These are phyloP conservation scores for Tephrocybe sp. DNA, from an alignment of 768 basidiomycete genomes.

Conservation along the genomic window DNA sequence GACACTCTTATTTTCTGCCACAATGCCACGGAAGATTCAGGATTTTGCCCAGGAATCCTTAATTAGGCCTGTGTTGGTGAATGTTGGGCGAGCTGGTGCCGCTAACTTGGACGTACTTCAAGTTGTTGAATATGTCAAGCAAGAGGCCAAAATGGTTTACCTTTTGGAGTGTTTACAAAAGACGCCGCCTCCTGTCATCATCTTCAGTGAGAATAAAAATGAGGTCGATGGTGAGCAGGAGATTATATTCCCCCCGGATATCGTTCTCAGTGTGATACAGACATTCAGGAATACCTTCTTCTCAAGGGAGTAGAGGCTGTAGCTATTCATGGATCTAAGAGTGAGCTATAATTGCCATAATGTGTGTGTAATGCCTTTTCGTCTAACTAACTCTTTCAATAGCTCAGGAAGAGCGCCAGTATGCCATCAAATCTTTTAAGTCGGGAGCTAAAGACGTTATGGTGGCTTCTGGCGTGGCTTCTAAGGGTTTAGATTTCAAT, in stretches of 20 bases:
- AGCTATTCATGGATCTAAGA: conserved; percentile 97
- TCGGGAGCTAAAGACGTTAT: conserved; percentile 97
- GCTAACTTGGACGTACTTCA: conserved; percentile 96
- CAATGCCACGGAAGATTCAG: conserved; percentile 98
- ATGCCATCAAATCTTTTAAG: conserved; percentile 98
- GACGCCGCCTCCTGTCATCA: conserved; percentile 95
- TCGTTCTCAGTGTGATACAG: conserved; percentile 38
- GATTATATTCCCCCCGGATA: background rate
- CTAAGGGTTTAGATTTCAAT: conserved; percentile 97
- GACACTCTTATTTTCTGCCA: conserved; percentile 96
- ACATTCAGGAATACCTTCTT: conserved; percentile 97
- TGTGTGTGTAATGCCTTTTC: too few relatives aligned
- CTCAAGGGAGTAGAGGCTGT: conserved; percentile 98
- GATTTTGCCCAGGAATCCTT: conserved; percentile 97
- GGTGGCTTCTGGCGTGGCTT: conserved; percentile 98
- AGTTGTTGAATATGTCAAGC: conserved; percentile 98
- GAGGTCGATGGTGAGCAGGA: conserved; percentile 88
- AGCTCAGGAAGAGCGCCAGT: conserved; percentile 99
- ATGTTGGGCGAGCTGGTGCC: conserved; percentile 97
- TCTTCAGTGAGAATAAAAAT: conserved; percentile 99
- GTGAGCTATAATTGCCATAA: too few relatives aligned
- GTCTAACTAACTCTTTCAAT: too few relatives aligned
- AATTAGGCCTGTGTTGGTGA: conserved; percentile 93
- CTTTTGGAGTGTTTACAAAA: conserved; percentile 97
- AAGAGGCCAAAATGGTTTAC: conserved; percentile 99